Conservation (phyloP, 2,329 filamentous ascomycete species). For the Sphaerostilbella broomeana region DNA sequence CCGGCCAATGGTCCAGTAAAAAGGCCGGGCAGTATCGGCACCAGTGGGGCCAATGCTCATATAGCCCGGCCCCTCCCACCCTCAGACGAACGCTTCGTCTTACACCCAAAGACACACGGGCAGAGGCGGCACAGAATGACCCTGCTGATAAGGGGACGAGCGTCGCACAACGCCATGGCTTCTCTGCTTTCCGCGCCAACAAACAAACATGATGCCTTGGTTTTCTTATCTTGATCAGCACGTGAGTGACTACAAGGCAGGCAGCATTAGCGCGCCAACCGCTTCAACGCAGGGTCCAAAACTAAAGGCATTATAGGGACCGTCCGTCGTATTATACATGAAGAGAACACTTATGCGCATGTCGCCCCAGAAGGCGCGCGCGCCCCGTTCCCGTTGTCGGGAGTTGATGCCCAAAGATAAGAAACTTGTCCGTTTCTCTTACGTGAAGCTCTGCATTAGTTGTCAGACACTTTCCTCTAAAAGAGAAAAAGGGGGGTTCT, state of each 20-base stretch:
- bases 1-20: conserved; percentile 24
- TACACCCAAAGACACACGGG: conserved; percentile 16
- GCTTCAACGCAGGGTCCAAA: no score
- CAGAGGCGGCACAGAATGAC: conserved; percentile 18
- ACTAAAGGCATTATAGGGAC: no score
- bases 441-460: conserved; percentile 19
- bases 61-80: conserved; percentile 13
- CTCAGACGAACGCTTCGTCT: neutral
- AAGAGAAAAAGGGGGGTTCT: conserved; percentile 14
- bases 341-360: no score
- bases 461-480: conserved; percentile 15
- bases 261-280: no score
- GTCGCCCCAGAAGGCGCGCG: no score
- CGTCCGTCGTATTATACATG: no score
- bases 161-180: neutral
- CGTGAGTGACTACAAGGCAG: no score
- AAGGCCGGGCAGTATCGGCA: conserved; percentile 20
- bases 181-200: no score
- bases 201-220: no score
- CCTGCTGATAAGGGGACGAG: neutral
- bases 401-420: neutral
- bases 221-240: no score
- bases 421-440: conserved; percentile 18
- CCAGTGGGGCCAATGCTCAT: conserved; percentile 11
- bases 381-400: neutral